phyloP scores from a whole-genome alignment of 768 basidiomycete genomes.

The Suillus lakei region DNA sequence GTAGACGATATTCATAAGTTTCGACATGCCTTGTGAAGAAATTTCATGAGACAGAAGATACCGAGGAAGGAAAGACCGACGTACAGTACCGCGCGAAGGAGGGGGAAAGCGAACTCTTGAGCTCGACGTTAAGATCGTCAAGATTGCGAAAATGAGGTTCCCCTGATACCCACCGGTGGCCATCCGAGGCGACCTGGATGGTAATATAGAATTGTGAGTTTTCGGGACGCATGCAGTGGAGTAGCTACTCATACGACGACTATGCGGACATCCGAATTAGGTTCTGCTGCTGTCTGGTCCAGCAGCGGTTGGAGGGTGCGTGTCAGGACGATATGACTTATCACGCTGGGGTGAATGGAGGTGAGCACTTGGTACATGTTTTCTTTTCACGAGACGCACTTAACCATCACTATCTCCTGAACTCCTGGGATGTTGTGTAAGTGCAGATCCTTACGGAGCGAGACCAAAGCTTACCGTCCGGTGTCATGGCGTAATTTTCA shows the following conservation, averaged over 20 bases:
- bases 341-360: conserved; percentile 38
- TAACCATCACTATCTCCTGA: conserved; percentile 45
- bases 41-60: background rate
- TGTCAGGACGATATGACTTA: conserved; percentile 63
- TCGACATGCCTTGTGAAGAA: conserved; percentile 46
- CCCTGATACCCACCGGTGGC: conserved; percentile 25
- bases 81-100: conserved; percentile 39
- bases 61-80: background rate
- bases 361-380: background rate
- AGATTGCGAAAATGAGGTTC: conserved; percentile 32
- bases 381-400: conserved; percentile 37
- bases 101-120: conserved; percentile 22
- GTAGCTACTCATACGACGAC: conserved; percentile 49
- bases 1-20: conserved; percentile 56
- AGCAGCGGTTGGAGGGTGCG: conserved; percentile 57
- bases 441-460: too few relatives aligned
- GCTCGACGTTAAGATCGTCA: conserved; percentile 43
- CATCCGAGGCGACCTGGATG: conserved; percentile 39
- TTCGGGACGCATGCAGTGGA: background rate
- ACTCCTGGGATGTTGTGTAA: conserved; percentile 36
- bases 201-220: background rate
- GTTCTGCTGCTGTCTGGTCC: conserved; percentile 49
- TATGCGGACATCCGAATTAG: conserved; percentile 62
- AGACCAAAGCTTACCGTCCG: conserved; percentile 29
- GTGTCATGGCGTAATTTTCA: conserved; percentile 22